Evolutionary conservation across 2,329 filamentous ascomycete species (phyloP).

Genomic region (Fusarium anthophilum): DNA sequence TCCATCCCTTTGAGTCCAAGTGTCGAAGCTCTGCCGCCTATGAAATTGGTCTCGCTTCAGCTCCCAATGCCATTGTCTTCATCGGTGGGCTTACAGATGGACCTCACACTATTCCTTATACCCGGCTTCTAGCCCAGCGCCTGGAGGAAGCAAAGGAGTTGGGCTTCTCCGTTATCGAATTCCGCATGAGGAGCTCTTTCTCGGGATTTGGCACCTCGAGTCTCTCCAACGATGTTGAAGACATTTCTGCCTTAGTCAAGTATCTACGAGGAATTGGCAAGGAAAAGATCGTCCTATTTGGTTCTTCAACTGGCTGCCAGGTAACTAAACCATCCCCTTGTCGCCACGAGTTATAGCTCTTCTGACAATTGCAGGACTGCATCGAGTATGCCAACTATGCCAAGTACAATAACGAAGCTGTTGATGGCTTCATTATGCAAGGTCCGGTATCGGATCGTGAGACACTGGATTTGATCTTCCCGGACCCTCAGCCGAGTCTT

Average conservation of each 20-base stretch:
- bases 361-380: constrained; percentile 56
- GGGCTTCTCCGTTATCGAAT: constrained; percentile 65
- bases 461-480: constrained; percentile 59
- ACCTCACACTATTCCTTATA: constrained; percentile 70
- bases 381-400: constrained; percentile 62
- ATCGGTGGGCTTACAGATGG: constrained; percentile 77
- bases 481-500: constrained; percentile 57
- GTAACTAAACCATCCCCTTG: constrained; percentile 41
- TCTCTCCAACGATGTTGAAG: constrained; percentile 62
- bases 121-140: constrained; percentile 56
- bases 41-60: constrained; percentile 53
- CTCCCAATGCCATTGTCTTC: constrained; percentile 71
- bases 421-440: constrained; percentile 83
- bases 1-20: constrained; percentile 57
- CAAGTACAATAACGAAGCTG: constrained; percentile 56
- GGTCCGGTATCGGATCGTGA: constrained; percentile 83
- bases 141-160: constrained; percentile 52
- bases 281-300: constrained; percentile 63
- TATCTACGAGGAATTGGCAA: constrained; percentile 63
- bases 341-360: background rate
- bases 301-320: constrained; percentile 68
- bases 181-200: constrained; percentile 65
- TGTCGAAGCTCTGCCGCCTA: constrained; percentile 56
- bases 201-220: constrained; percentile 60
- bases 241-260: constrained; percentile 62